Evolutionary conservation across 2,329 filamentous ascomycete species (phyloP).

Genomic region (Calycina herbarum): DNA sequence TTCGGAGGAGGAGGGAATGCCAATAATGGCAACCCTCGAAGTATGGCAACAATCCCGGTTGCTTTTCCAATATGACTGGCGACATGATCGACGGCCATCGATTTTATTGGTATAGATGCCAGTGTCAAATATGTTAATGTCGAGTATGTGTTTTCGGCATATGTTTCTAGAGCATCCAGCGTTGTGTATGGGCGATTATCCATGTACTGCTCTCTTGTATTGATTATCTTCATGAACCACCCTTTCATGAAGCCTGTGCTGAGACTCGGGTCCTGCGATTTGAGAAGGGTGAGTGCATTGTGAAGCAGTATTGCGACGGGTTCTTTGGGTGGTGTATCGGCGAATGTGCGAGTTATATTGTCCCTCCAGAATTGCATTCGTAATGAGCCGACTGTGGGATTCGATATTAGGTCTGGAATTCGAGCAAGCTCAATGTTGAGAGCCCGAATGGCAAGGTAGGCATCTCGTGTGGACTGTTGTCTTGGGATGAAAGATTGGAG

Average conservation of each 20-base stretch:
- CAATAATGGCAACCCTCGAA: constrained; percentile 87
- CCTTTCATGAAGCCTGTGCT: constrained; percentile 56
- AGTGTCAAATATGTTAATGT: constrained; percentile 87
- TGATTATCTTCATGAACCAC: constrained; percentile 77
- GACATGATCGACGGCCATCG: constrained; percentile 85
- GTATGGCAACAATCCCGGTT: constrained; percentile 78
- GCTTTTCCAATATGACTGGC: constrained; percentile 96
- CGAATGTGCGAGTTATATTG: constrained; percentile 73
- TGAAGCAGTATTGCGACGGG: constrained; percentile 85
- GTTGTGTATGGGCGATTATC: constrained; percentile 78
- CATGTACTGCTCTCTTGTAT: constrained; percentile 78
- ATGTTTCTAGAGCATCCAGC: constrained; percentile 75
- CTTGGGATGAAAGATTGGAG: constrained; percentile 79
- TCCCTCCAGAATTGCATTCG: constrained; percentile 97
- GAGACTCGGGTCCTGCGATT: constrained; percentile 43
- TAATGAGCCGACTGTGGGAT: constrained; percentile 80
- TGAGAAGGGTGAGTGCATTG: constrained; percentile 65
- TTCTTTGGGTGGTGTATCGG: constrained; percentile 79
- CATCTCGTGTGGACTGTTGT: constrained; percentile 63
- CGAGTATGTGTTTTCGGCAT: constrained; percentile 93
- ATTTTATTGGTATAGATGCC: constrained; percentile 74
- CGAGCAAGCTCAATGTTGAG: constrained; percentile 91
- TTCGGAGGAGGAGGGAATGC: constrained; percentile 72
- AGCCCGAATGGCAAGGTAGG: constrained; percentile 86
- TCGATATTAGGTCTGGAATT: constrained; percentile 87